Evolutionary conservation across 140 eudicot genomes (phyloP).

Genomic region (Stevia rebaudiana): DNA sequence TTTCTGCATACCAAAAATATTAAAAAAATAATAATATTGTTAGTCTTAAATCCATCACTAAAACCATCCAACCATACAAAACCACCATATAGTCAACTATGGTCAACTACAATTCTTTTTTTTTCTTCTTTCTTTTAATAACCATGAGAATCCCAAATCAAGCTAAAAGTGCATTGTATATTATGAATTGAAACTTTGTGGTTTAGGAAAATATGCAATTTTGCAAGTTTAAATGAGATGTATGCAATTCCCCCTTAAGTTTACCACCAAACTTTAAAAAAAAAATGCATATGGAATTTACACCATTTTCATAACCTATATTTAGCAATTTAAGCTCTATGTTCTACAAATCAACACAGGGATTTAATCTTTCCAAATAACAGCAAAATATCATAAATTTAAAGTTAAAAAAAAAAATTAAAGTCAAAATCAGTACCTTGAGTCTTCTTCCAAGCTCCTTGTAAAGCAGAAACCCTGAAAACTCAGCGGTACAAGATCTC

Average conservation of each 20-base stretch:
- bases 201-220: no score
- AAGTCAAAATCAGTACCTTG: constrained; percentile 46
- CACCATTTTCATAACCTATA: not conserved
- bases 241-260: no score
- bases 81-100: not conserved
- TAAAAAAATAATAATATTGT: not conserved
- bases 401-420: no score
- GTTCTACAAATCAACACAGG: not conserved
- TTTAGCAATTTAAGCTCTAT: not conserved
- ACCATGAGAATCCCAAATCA: no score
- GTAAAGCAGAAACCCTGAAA: constrained; percentile 83
- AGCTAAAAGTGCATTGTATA: no score
- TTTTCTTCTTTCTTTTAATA: no score
- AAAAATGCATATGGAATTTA: not conserved
- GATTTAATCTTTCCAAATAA: not conserved
- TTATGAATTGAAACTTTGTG: no score
- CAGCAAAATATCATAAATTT: no score
- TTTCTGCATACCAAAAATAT: constrained; percentile 58
- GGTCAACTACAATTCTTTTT: not conserved
- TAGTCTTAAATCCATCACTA: not conserved
- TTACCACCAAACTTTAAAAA: not conserved
- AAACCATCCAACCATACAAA: not conserved
- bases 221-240: no score
- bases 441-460: constrained; percentile 98
- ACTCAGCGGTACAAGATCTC: constrained; percentile 98